Conservation (phyloP, 2,329 filamentous ascomycete species). For the Hypoxylon sp. region DNA sequence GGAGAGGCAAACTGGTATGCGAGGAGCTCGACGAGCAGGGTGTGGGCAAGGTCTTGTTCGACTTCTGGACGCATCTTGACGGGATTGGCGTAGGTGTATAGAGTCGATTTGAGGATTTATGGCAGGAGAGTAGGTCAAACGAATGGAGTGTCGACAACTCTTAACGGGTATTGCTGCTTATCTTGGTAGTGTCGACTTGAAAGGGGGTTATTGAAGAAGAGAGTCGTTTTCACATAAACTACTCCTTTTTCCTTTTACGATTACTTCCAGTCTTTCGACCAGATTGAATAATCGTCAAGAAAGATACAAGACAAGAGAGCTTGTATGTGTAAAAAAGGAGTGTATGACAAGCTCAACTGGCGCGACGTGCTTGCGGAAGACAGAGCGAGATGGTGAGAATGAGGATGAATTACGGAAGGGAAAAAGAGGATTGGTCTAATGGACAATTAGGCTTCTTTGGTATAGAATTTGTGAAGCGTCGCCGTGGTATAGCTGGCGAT, state of each 20-base stretch:
- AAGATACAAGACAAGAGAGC: not conserved
- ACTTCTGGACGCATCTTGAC: slow-evolving; percentile 92
- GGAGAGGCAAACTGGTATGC: slow-evolving; percentile 99
- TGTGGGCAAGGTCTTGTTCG: slow-evolving; percentile 99
- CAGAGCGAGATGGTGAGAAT: not conserved
- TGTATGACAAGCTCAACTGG: slow-evolving; percentile 25
- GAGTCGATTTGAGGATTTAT: slow-evolving; percentile 10
- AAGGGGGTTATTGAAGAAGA: not conserved
- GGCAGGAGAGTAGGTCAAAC: slow-evolving; percentile 10
- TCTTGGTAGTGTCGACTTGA: slow-evolving; percentile 13
- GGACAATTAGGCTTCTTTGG: slow-evolving; percentile 21
- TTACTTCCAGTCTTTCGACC: slow-evolving; percentile 3
- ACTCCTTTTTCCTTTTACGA: not conserved
- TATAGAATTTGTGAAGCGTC: slow-evolving; percentile 23
- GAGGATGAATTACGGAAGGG: slow-evolving; percentile 2
- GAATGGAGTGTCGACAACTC: slow-evolving; percentile 22
- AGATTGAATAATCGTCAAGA: not conserved
- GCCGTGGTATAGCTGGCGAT: slow-evolving; percentile 26
- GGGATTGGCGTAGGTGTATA: slow-evolving; percentile 26
- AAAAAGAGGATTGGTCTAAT: slow-evolving; percentile 10
- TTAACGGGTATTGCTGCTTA: slow-evolving; percentile 15
- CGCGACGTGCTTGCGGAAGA: too few relatives aligned
- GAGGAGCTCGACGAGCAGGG: slow-evolving; percentile 95
- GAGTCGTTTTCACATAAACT: slow-evolving; percentile 6
- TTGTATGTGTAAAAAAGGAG: slow-evolving; percentile 17